Evolutionary conservation across 306 rosid species (phyloP).

Genomic region (Medicago lupulina): DNA sequence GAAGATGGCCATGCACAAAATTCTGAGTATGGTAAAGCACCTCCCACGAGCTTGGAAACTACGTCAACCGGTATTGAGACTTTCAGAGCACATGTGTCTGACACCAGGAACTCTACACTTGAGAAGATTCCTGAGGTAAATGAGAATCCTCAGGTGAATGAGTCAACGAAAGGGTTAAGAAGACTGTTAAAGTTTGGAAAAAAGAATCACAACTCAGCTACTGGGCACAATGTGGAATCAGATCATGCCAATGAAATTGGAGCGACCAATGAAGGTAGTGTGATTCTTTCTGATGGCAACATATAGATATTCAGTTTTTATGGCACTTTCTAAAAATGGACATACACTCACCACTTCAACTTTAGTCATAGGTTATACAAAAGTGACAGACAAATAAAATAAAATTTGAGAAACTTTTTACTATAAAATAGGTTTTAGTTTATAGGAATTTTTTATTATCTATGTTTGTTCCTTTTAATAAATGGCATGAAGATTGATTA

Average conservation of each 20-base stretch:
- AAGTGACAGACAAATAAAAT: too few relatives aligned
- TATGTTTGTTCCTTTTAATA: background rate
- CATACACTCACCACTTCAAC: background rate
- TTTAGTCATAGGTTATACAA: background rate
- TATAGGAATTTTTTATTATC: background rate
- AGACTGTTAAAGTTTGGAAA: constrained; percentile 79
- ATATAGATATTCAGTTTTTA: background rate
- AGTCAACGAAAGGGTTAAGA: constrained; percentile 74
- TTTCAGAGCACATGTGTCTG: constrained; percentile 56
- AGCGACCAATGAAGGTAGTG: constrained; percentile 72
- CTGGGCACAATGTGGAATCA: constrained; percentile 56
- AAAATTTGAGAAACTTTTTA: background rate
- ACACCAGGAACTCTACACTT: constrained; percentile 62
- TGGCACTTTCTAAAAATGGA: constrained; percentile 1
- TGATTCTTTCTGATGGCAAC: constrained; percentile 17
- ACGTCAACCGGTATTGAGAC: constrained; percentile 50
- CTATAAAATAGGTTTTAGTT: background rate
- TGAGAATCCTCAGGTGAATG: constrained; percentile 79
- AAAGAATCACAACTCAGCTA: constrained; percentile 69
- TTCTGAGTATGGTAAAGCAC: constrained; percentile 62
- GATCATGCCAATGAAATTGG: constrained; percentile 60
- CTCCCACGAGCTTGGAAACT: constrained; percentile 51
- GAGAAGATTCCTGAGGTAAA: constrained; percentile 81
- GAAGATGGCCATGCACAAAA: constrained; percentile 61
- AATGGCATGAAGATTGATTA: background rate